Base-by-base conservation (phyloP, 441 rosid species). In the Cnidoscolus chayamansa region DNA sequence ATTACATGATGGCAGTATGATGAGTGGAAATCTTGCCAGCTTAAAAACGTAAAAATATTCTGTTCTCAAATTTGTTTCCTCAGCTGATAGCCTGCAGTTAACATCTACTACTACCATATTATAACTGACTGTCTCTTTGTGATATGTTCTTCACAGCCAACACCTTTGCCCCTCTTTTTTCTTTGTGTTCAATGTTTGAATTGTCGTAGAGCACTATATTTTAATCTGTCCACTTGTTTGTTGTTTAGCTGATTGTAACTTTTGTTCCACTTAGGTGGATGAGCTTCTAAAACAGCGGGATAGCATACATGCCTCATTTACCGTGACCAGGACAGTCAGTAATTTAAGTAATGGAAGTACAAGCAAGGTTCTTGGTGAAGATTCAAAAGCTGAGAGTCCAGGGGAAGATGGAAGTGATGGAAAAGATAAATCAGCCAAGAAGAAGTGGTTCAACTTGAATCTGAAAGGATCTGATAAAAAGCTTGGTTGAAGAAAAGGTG, bases 391-490 rank as follows among this genome's bases (percentile, higher is more conserved):
- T 0, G 98, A 82, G 67, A 86, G 91, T 72, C 88, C 90, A 0
- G 81, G 73, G 37, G 98, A 90, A 81, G 97, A 89, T 35, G 93
- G 89, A 30, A 84, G 82, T 17, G 98, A 94, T 37, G 92, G 96
- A 25, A 88, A 84, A 84, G 99, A 94, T 67, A 94, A 89, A 79
- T 79, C 99, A 5, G 76, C 80, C n/a, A 94, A 83, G 75, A 92
- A 88, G 89, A 94, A 87, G 86, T 94, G 99, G 99, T 94, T 92
- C 81, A 94, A 89, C 81, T 86, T 94, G 83, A 92, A 88, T 82
- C 79, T 90, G 17, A 92, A 82, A 74, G 93, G 96, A 68, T 86
- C 97, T 19, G 96, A 91, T 69, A 94, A 88, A 79, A 87, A 85
- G 84, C 74, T 81, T 61, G 84, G 85, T 49, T 90, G 79, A 86